Base-by-base conservation (phyloP, 2,329 filamentous ascomycete species). In the Diplodia mutila region DNA sequence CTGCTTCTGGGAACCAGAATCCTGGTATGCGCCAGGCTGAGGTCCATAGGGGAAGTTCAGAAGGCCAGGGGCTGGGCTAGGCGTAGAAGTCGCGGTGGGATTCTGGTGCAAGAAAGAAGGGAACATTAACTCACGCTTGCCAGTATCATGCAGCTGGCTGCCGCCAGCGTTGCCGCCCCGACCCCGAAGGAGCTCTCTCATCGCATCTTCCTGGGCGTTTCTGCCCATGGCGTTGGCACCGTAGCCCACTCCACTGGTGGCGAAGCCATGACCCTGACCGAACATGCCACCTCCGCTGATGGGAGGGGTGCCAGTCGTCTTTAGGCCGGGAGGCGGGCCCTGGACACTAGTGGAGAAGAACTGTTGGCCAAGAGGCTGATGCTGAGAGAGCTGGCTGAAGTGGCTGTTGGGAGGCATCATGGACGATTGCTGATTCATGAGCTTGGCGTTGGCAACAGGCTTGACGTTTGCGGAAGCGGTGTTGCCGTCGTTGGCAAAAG, bases 111-210 rank as follows among this genome's bases (percentile, higher is more conserved):
- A 89, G 84, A 94, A 92, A 85, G 91, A 92, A 90, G 93, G 92
- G 89, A 94, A 91, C 86, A 93, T 90, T 86, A 91, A 97, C 93
- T 97, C 93, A 97, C 93, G 93, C 93, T 97, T 97, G 89, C 89
- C 90, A 82, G 89, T 87, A 84, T 97, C 93, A 82, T 91, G 90
- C 80, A 86, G 85, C 81, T 93, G 91, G 79, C 85, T 87, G 79
- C 86, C 88, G 78, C 86, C 86, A 67, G 66, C 57, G 75, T 86
- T 85, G 78, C 81, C 79, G 73, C 79, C 82, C 70, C 84, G 87
- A 76, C 87, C 87, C 75, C 93, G 89, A 76, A 96, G 86, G 75
- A 97, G 84, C 78, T 92, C 91, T 79, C 93, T 91, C 81, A 97
- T 87, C 77, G 95, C 84, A 72, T 94, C 91, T 72, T 89, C 86